Percentiles rank a stretch among this genome's conserved stretches.
Evolutionary conservation across 2,329 filamentous ascomycete species (phyloP).

Genomic region (Venturiaceae sp.): DNA sequence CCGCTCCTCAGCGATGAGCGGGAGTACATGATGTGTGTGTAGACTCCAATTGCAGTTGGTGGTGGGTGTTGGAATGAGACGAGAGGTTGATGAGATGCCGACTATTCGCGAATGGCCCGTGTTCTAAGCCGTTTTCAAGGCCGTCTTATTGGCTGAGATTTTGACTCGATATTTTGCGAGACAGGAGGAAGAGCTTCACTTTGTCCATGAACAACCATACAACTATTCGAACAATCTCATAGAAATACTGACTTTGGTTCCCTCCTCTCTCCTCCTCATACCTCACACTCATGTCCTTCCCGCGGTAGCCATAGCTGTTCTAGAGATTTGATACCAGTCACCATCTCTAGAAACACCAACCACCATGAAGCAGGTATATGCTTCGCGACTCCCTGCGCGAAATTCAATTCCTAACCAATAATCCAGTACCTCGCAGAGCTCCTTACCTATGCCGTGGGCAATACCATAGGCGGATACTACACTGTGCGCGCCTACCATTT

Average conservation of each 20-base stretch:
- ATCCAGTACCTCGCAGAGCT: slow-evolving; percentile 48
- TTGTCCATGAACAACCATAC: not conserved
- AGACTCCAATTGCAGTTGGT: slow-evolving; percentile 5
- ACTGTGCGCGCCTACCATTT: slow-evolving; percentile 51
- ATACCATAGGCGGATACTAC: slow-evolving; percentile 83
- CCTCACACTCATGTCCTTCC: not conserved
- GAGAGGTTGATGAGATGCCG: not conserved
- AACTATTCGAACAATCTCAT: not conserved
- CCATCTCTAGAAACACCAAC: not conserved
- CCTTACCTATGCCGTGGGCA: slow-evolving; percentile 79
- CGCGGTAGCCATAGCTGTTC: slow-evolving; percentile 1
- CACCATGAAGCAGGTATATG: slow-evolving; percentile 7
- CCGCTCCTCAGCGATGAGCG: slow-evolving; percentile 7
- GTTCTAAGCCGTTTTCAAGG: not conserved
- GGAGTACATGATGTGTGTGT: slow-evolving; percentile 2
- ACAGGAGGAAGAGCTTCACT: too few relatives aligned
- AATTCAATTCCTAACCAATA: not conserved
- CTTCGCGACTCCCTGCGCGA: not conserved
- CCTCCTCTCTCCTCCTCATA: not conserved
- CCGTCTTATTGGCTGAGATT: not conserved
- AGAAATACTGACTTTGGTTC: not conserved
- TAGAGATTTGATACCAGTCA: not conserved
- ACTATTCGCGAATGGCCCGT: not conserved
- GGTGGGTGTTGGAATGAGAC: not conserved
- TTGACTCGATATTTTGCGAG: not conserved